Conservation (phyloP, 495 filamentous ascomycete species). For the Friedmanniomyces simplex region DNA sequence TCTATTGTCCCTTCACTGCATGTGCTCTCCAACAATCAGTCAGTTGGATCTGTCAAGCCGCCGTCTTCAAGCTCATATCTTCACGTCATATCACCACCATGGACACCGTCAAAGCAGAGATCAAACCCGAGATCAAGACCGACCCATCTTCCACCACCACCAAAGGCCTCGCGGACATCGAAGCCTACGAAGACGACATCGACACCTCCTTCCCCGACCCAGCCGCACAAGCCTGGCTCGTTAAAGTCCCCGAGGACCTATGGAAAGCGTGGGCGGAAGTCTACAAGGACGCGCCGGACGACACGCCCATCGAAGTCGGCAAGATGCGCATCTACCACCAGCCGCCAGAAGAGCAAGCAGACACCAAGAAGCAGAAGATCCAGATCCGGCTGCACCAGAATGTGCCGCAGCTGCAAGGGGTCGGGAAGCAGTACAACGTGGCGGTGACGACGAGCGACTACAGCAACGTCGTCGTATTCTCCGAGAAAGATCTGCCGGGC, state of each 20-base stretch:
- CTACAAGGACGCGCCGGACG: slow-evolving; percentile 40
- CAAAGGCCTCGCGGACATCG: slow-evolving; percentile 58
- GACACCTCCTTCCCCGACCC: slow-evolving; percentile 62
- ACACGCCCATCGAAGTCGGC: slow-evolving; percentile 60
- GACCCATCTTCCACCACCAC: slow-evolving; percentile 6
- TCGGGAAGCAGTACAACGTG: slow-evolving; percentile 78
- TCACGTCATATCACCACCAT: neutral
- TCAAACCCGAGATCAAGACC: slow-evolving; percentile 21
- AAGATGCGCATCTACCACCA: slow-evolving; percentile 51
- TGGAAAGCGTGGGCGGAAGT: slow-evolving; percentile 53
- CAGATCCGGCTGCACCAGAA: slow-evolving; percentile 43
- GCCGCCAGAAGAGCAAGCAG: neutral
- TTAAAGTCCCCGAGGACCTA: slow-evolving; percentile 64
- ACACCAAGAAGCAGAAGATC: slow-evolving; percentile 28
- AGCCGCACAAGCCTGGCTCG: slow-evolving; percentile 55
- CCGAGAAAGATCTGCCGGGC: slow-evolving; percentile 76
- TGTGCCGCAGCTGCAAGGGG: slow-evolving; percentile 47
- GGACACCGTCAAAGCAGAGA: slow-evolving; percentile 8
- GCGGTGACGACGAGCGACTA: slow-evolving; percentile 51
- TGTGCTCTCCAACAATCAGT: no score
- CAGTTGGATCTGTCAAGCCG: no score
- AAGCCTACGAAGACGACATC: slow-evolving; percentile 78
- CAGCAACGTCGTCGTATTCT: slow-evolving; percentile 79
- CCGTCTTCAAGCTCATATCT: no score
- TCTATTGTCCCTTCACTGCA: no score